Evolutionary conservation across 2,329 filamentous ascomycete species (phyloP).

Genomic region (Aspergillus pseudoglaucus): DNA sequence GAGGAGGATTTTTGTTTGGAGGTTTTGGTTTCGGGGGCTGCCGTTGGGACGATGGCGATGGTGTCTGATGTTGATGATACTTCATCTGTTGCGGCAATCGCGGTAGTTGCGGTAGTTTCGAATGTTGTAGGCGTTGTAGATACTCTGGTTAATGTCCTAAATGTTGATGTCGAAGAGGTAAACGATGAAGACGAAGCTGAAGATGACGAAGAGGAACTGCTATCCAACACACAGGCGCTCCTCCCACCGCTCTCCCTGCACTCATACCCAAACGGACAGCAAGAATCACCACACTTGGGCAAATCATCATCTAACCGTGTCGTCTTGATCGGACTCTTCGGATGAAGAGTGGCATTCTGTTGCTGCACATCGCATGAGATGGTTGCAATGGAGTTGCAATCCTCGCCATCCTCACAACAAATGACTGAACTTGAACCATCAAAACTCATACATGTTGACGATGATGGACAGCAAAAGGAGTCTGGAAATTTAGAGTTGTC

Average conservation of each 20-base stretch:
- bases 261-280: constrained; percentile 44
- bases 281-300: constrained; percentile 36
- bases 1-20: constrained; percentile 6
- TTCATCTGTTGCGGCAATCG: neutral
- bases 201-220: constrained; percentile 15
- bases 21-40: neutral
- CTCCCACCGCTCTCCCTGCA: constrained; percentile 34
- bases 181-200: constrained; percentile 11
- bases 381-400: constrained; percentile 36
- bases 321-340: constrained; percentile 35
- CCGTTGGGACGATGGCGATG: neutral
- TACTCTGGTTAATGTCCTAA: constrained; percentile 10
- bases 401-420: constrained; percentile 40
- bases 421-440: constrained; percentile 38
- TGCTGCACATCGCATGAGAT: constrained; percentile 38
- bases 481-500: constrained; percentile 31
- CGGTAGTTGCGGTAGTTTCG: neutral
- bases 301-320: constrained; percentile 35
- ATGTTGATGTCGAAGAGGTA: constrained; percentile 12
- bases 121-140: neutral
- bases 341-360: constrained; percentile 35
- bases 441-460: constrained; percentile 35
- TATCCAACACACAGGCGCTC: constrained; percentile 23
- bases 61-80: neutral
- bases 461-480: constrained; percentile 40